phyloP scores from a whole-genome alignment of 1,284 basidiomycete species.

The Volvariella surrecta region DNA sequence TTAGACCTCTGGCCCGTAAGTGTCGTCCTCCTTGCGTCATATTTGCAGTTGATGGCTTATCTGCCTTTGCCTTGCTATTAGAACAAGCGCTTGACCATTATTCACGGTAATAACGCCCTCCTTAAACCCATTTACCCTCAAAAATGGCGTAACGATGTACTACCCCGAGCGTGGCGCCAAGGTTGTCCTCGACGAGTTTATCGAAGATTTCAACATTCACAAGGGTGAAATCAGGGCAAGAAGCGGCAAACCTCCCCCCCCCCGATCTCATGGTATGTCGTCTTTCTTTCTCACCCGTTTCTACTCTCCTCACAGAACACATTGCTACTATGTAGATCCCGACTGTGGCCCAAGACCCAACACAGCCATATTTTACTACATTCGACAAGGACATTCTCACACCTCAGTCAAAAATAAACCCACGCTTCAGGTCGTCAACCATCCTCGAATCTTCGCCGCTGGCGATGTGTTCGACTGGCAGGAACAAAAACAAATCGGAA shows the following conservation, averaged over 20 bases:
- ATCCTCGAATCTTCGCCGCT: conserved; percentile 45
- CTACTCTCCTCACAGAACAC: not conserved
- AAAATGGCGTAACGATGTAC: conserved; percentile 35
- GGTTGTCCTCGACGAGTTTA: conserved; percentile 35
- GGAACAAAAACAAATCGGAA: conserved; percentile 52
- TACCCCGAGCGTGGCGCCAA: conserved; percentile 30
- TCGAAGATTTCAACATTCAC: conserved; percentile 20
- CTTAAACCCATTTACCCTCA: conserved; percentile 42
- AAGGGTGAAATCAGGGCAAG: conserved; percentile 30
- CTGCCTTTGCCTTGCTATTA: conserved; percentile 13
- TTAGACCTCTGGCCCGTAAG: conserved; percentile 41
- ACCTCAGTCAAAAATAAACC: conserved; percentile 36
- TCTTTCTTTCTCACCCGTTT: not conserved
- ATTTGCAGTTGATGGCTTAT: conserved; percentile 1
- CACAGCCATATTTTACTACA: conserved; percentile 35
- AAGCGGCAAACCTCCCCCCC: conserved; percentile 29
- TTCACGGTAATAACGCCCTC: conserved; percentile 35
- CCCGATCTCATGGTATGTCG: conserved; percentile 46
- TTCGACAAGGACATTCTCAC: conserved; percentile 35
- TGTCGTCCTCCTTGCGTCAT: conserved; percentile 10
- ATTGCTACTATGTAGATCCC: conserved; percentile 25
- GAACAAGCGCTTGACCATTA: conserved; percentile 42
- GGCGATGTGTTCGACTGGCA: conserved; percentile 53
- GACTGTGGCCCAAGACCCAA: conserved; percentile 40
- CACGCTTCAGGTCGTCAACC: conserved; percentile 39